These are phyloP conservation scores for Neopestalotiopsis sp. DNA, from an alignment of 2,329 filamentous ascomycete species.

Conservation along the genomic window DNA sequence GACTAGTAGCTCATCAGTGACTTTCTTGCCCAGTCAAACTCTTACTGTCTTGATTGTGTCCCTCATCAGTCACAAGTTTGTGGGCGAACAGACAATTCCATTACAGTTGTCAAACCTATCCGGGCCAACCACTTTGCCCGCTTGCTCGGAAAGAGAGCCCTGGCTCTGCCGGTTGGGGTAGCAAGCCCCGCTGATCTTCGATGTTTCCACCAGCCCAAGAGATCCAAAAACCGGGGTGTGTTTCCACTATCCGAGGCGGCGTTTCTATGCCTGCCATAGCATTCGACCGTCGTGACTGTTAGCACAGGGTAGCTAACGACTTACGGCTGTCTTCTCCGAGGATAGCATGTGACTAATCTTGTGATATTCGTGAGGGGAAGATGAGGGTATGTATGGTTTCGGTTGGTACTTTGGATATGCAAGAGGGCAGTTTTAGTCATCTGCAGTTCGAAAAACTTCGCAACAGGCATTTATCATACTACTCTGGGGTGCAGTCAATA, in stretches of 20 bases:
- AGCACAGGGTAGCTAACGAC: not conserved
- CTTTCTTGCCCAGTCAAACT: not conserved
- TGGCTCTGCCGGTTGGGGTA: not conserved
- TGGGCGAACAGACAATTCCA: not conserved
- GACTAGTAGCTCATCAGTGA: not conserved
- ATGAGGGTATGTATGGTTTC: not conserved
- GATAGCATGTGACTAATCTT: not conserved
- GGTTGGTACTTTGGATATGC: not conserved
- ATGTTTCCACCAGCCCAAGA: not conserved
- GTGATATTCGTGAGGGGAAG: not conserved
- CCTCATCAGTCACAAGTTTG: not conserved
- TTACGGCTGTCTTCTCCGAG: slow-evolving; percentile 1
- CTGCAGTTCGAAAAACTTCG: not conserved
- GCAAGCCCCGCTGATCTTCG: not conserved
- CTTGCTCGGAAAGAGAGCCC: not conserved
- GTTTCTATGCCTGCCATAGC: slow-evolving; percentile 1
- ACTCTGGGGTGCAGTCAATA: not conserved
- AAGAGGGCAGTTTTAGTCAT: not conserved
- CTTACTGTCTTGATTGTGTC: not conserved
- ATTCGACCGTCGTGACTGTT: not conserved
- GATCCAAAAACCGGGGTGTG: slow-evolving; percentile 1
- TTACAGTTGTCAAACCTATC: not conserved
- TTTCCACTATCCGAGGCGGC: not conserved
- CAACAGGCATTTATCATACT: not conserved
- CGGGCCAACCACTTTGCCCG: not conserved